These are phyloP conservation scores for Lecanicillium sp. DNA, from an alignment of 2,329 filamentous ascomycete genomes.

Conservation along the genomic window DNA sequence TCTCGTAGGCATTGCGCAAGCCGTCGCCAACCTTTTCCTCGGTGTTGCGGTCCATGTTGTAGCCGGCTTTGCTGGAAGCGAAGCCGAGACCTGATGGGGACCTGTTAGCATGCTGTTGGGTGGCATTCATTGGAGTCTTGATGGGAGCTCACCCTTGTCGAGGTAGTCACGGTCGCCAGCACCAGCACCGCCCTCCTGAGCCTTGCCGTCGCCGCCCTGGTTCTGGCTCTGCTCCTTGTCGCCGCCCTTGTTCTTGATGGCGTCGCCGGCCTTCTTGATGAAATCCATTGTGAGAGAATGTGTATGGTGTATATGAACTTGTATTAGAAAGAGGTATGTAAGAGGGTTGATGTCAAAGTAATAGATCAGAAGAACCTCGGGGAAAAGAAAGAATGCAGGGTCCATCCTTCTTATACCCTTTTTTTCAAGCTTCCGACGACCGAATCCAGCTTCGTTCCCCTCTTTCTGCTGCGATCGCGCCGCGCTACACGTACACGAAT, in stretches of 20 bases:
- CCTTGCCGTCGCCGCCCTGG: neutral
- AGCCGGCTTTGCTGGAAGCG: constrained; percentile 29
- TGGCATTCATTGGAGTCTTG: too few relatives aligned
- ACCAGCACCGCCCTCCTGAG: constrained; percentile 8
- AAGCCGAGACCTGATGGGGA: constrained; percentile 23
- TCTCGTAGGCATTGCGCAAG: constrained; percentile 30
- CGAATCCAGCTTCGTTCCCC: constrained; percentile 5
- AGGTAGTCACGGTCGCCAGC: constrained; percentile 28
- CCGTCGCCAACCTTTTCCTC: constrained; percentile 36
- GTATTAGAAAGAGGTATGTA: neutral
- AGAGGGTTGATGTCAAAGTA: neutral
- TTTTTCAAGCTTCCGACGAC: neutral
- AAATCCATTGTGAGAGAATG: constrained; percentile 31
- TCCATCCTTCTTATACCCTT: constrained; percentile 18
- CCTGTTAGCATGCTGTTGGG: neutral
- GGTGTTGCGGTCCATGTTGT: constrained; percentile 27
- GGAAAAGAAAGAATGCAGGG: constrained; percentile 8
- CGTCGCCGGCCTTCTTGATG: constrained; percentile 28
- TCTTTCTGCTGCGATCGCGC: constrained; percentile 9
- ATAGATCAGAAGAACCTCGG: neutral
- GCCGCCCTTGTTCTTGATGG: constrained; percentile 12
- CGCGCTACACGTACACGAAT: constrained; percentile 7
- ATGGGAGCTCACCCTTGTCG: constrained; percentile 30
- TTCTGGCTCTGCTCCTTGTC: constrained; percentile 11
- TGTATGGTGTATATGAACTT: constrained; percentile 2